These are phyloP conservation scores for Meira nashicola DNA, from an alignment of 1,284 basidiomycete genomes.

Conservation along the genomic window DNA sequence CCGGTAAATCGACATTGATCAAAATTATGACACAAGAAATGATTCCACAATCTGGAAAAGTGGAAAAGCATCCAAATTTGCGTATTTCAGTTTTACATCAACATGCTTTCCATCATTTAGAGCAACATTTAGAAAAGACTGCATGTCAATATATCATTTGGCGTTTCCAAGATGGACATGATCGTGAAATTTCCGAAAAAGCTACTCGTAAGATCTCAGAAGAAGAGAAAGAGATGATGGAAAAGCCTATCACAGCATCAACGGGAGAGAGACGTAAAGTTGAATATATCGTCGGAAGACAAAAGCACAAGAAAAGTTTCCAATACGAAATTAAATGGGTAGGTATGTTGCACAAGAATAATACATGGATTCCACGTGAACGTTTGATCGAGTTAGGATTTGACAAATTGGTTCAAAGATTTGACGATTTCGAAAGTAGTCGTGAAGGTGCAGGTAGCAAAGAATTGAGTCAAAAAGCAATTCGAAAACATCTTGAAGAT, in stretches of 20 bases:
- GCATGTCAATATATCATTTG: conserved; percentile 63
- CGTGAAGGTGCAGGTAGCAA: conserved; percentile 65
- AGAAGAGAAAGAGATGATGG: conserved; percentile 76
- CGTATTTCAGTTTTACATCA: conserved; percentile 97
- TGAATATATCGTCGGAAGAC: conserved; percentile 84
- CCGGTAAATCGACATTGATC: conserved; percentile 74
- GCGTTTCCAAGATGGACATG: conserved; percentile 98
- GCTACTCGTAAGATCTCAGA: conserved; percentile 78
- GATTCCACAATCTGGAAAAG: conserved; percentile 81
- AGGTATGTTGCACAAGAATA: conserved; percentile 85
- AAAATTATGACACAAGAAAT: conserved; percentile 95
- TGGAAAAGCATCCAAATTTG: conserved; percentile 91
- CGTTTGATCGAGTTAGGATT: conserved; percentile 83
- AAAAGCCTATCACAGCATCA: conserved; percentile 83
- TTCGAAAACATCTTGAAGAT: conserved; percentile 56
- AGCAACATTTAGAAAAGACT: conserved; percentile 52
- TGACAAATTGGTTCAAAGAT: conserved; percentile 84
- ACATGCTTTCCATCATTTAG: conserved; percentile 59
- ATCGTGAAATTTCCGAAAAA: conserved; percentile 91
- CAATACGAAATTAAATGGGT: conserved; percentile 97
- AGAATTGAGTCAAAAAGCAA: conserved; percentile 57
- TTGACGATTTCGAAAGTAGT: conserved; percentile 90
- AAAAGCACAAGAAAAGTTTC: conserved; percentile 89
- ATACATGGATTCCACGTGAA: conserved; percentile 90
- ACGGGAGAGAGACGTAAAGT: conserved; percentile 87